phyloP scores from a whole-genome alignment of 2,329 filamentous ascomycete genomes.

The Colletotrichum viniferum region DNA sequence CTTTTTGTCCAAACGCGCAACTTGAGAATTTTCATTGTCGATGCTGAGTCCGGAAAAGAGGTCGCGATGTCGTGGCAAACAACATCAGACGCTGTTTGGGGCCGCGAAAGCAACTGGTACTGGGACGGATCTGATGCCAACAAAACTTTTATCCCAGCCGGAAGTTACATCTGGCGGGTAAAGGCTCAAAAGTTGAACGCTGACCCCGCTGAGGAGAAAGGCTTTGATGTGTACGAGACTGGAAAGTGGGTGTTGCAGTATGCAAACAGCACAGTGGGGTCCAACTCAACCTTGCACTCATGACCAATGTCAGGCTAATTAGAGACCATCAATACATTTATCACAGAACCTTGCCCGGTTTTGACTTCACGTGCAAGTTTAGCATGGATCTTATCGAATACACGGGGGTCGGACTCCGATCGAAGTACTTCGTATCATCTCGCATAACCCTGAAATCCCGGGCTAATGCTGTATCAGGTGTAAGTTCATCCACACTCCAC shows the following conservation, averaged over 20 bases:
- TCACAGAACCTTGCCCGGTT: too few relatives aligned
- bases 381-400: too few relatives aligned
- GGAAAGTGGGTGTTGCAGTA: slow-evolving; percentile 5
- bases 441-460: too few relatives aligned
- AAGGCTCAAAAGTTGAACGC: background rate
- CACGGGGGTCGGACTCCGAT: too few relatives aligned
- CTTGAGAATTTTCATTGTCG: background rate
- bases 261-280: background rate
- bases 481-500: too few relatives aligned
- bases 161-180: background rate
- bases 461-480: too few relatives aligned
- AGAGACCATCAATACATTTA: background rate
- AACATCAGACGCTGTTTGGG: background rate
- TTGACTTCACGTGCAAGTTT: too few relatives aligned
- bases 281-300: background rate
- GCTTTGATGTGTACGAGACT: background rate
- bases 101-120: background rate
- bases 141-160: background rate
- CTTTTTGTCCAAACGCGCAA: background rate
- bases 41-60: background rate
- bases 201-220: background rate
- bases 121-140: slow-evolving; percentile 3
- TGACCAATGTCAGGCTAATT: background rate
- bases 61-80: background rate
- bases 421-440: too few relatives aligned